These are phyloP conservation scores for Cercospora sp. DNA, from an alignment of 2,329 filamentous ascomycete species.

Conservation along the genomic window DNA sequence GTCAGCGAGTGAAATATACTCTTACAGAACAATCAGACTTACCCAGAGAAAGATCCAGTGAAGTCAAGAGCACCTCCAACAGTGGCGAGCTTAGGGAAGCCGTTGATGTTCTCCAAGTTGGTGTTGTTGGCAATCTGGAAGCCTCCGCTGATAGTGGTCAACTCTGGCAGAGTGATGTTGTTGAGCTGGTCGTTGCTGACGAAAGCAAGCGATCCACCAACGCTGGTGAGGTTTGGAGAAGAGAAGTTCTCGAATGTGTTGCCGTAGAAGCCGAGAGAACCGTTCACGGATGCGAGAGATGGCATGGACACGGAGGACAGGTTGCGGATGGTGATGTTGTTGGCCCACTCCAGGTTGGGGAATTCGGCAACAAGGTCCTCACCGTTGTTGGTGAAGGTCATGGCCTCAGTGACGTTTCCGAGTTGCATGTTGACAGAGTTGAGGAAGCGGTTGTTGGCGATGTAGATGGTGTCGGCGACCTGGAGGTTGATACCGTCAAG, in stretches of 20 bases:
- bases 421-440: conserved; percentile 74
- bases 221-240: conserved; percentile 69
- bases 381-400: conserved; percentile 81
- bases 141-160: conserved; percentile 72
- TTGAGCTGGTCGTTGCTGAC: conserved; percentile 57
- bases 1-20: conserved; percentile 37
- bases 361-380: conserved; percentile 69
- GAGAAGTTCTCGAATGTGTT: conserved; percentile 66
- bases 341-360: conserved; percentile 74
- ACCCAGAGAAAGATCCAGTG: conserved; percentile 80
- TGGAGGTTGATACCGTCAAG: conserved; percentile 79
- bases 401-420: conserved; percentile 67
- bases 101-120: conserved; percentile 61
- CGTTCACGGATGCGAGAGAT: conserved; percentile 69
- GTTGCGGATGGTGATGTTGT: conserved; percentile 81
- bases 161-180: conserved; percentile 73
- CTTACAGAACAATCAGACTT: conserved; percentile 45
- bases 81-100: conserved; percentile 66
- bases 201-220: conserved; percentile 60
- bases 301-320: conserved; percentile 73
- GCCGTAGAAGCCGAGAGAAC: conserved; percentile 79
- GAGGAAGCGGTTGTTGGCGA: conserved; percentile 88
- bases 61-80: conserved; percentile 82
- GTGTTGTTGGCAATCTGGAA: conserved; percentile 92
- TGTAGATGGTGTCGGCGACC: conserved; percentile 69